These are phyloP conservation scores for Zymoseptoria tritici DNA, from an alignment of 2,329 filamentous ascomycete genomes.

Conservation along the genomic window DNA sequence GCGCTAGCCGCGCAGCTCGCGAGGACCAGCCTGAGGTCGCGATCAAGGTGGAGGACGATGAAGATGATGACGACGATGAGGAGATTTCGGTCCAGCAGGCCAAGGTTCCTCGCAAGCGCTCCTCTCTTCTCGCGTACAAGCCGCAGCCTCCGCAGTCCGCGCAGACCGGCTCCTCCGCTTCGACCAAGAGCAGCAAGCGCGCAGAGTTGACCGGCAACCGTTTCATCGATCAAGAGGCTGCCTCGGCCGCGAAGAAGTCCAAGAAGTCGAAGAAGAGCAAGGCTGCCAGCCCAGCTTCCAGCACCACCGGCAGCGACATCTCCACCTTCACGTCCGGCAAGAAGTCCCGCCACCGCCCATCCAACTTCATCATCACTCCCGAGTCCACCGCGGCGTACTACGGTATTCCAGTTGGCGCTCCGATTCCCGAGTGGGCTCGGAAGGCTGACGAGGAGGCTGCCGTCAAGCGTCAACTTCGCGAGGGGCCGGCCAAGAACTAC, in stretches of 20 bases:
- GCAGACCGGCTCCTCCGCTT: neutral
- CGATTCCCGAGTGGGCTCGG: neutral
- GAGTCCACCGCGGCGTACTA: neutral
- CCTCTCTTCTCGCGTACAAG: neutral
- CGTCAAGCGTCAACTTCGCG: neutral
- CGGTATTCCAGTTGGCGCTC: no score
- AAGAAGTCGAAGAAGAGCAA: neutral
- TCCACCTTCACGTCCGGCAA: neutral
- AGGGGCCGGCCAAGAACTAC: neutral
- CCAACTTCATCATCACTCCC: neutral
- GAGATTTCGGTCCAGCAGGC: neutral
- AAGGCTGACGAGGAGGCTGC: neutral
- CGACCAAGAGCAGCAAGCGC: neutral
- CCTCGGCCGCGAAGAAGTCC: neutral
- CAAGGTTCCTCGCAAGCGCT: neutral
- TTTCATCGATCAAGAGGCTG: neutral
- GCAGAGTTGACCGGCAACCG: neutral
- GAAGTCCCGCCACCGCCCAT: neutral
- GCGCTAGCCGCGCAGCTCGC: neutral
- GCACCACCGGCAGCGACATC: neutral
- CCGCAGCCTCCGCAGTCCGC: neutral
- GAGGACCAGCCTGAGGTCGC: neutral
- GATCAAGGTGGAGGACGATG: neutral
- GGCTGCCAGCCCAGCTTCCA: neutral
- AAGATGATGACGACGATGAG: neutral